Evolutionary conservation across 2,329 filamentous ascomycete species (phyloP), one percentile per base, ranked within the genome.

Genomic region (Nigrograna mackinnonii): DNA sequence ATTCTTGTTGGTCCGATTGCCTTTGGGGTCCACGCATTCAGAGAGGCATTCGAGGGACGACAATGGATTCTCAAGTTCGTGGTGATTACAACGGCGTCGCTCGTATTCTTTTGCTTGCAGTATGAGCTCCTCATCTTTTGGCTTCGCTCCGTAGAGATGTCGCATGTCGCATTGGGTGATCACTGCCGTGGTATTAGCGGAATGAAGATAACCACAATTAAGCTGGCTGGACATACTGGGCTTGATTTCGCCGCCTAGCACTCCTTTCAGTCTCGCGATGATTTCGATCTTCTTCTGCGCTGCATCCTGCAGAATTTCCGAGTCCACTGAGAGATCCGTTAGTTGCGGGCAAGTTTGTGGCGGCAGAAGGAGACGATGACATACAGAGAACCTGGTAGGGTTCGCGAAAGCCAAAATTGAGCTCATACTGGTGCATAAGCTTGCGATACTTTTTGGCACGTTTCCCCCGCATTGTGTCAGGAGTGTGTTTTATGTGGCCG

Each of bases 391-490:
- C 86, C 73, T 97, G 94, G 73, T 96, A 97, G 9, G 94, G 91
- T 72, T 94, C 88, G 56, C 91, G 89, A 69, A 96, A 96, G 47
- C 87, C 86, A 66, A 95, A 96, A 47, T 84, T 85, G 68, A 92
- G 80, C 64, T 85, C 84, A 79, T 91, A 96, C 65, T 92, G 86
- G 71, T 90, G 86, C 85, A 99, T 95, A 62, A 96, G 84, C 83
- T 96, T 96, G 64, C 85, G 83, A 68, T 90, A 91, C 17, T 26
- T 39, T 21, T 66, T 60, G 28, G 58, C 55, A 43, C 61, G 55
- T 47, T 65, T 64, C 37, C 38, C 42, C 37, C 32, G 12, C 42
- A 44, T 44, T 13, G 20, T 44, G n/a, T n/a, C n/a, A 35, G 9
- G 7, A 13, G 22, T 18, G 14, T 14, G 14, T 28, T 6, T 14